Evolutionary conservation across 768 basidiomycete genomes (phyloP).

Genomic region (Pulveroboletus sp.): DNA sequence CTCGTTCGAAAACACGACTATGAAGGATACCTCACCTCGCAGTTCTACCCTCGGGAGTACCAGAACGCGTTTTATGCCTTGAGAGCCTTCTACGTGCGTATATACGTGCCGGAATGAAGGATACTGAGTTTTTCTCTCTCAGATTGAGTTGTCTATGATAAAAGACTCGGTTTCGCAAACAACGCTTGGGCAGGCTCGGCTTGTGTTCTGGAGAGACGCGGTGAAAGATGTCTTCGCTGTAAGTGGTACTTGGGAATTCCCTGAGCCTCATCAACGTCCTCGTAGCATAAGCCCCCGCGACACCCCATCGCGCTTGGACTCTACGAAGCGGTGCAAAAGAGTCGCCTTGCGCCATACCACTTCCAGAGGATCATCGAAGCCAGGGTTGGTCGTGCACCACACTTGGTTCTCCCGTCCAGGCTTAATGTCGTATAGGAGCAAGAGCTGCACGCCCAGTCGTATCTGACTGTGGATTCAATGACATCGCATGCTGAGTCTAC

Average conservation of each 20-base stretch:
- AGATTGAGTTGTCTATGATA: conserved; percentile 76
- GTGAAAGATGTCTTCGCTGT: conserved; percentile 66
- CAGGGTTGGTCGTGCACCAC: conserved; percentile 46
- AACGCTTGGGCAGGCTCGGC: conserved; percentile 74
- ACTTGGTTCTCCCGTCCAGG: conserved; percentile 11
- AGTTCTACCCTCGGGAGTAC: conserved; percentile 64
- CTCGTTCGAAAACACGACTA: conserved; percentile 79
- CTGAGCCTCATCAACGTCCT: conserved; percentile 15
- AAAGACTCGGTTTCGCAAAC: conserved; percentile 73
- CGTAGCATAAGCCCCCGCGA: conserved; percentile 67
- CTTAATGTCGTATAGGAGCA: conserved; percentile 45
- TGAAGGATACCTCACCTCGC: conserved; percentile 68
- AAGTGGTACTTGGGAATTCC: conserved; percentile 21
- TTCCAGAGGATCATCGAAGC: conserved; percentile 82
- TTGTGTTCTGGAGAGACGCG: conserved; percentile 87
- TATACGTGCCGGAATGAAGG: neutral
- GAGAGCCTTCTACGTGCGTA: conserved; percentile 78
- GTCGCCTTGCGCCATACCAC: conserved; percentile 65
- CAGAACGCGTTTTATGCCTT: conserved; percentile 72
- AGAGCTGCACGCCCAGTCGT: conserved; percentile 60
- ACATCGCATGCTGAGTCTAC: conserved; percentile 77
- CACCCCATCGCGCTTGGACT: conserved; percentile 81
- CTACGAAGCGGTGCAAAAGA: conserved; percentile 46
- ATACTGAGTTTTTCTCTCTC: conserved; percentile 9
- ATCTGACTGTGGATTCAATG: conserved; percentile 64